Evolutionary conservation across 768 basidiomycete genomes (phyloP).

Genomic region (Podaxis carcinomalis): DNA sequence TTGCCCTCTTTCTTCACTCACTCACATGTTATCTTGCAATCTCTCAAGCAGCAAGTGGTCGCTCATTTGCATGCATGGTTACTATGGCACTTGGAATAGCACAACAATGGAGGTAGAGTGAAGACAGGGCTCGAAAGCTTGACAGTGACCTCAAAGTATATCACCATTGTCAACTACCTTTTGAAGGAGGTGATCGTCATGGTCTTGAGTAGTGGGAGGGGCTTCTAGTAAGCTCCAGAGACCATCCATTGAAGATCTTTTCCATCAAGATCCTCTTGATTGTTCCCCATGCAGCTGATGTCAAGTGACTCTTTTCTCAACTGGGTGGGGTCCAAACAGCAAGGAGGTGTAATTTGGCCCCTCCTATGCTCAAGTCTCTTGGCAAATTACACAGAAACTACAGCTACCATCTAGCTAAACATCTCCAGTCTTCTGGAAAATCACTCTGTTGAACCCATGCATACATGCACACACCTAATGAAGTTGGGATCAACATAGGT

Average conservation of each 20-base stretch:
- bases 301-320: neutral
- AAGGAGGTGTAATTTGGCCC: neutral
- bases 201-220: constrained; percentile 16
- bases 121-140: neutral
- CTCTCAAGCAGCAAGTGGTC: neutral
- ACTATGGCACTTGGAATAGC: neutral
- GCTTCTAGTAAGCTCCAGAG: neutral
- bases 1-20: neutral
- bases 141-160: neutral
- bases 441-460: neutral
- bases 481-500: neutral
- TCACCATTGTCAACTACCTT: constrained; percentile 1
- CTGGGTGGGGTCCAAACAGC: neutral
- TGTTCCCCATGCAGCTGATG: neutral
- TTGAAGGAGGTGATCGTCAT: constrained; percentile 22
- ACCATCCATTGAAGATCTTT: neutral
- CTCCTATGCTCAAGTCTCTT: neutral
- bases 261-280: neutral
- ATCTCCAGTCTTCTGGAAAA: neutral
- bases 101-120: neutral
- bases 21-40: neutral
- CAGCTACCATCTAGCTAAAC: neutral
- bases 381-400: neutral
- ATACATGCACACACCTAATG: neutral
- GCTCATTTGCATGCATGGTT: neutral